phyloP scores from a whole-genome alignment of 352 stramenopile species.

The Elongisporangium anandrum region DNA sequence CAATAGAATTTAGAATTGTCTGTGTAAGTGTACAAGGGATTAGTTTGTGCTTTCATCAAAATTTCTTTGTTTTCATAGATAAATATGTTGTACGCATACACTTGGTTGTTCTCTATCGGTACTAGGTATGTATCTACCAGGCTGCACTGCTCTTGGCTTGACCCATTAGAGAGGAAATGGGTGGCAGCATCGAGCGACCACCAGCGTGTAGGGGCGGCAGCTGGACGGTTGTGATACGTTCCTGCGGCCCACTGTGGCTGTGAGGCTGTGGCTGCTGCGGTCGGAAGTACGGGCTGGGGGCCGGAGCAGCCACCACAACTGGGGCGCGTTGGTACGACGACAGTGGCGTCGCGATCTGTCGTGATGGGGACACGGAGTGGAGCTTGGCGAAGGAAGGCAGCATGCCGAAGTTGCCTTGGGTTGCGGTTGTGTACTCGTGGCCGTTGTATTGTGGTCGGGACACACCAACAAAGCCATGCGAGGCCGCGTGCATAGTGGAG shows the following conservation, averaged over 20 bases:
- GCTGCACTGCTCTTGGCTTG: constrained; percentile 5
- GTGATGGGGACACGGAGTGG: neutral
- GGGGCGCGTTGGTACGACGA: neutral
- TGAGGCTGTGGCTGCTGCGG: neutral
- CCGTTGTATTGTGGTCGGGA: neutral
- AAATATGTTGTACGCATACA: neutral
- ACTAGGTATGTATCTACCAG: neutral
- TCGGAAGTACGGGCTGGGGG: constrained; percentile 3
- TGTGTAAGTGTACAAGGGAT: no score
- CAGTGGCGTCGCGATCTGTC: neutral
- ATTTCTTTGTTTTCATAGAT: neutral
- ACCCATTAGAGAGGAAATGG: constrained; percentile 47
- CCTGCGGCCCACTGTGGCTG: neutral
- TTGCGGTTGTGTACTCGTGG: neutral
- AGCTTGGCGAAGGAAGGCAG: neutral
- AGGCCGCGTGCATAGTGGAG: neutral
- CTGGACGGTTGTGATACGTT: constrained; percentile 1
- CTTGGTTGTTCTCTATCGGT: neutral
- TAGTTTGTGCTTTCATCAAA: neutral
- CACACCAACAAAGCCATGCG: neutral
- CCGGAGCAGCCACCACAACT: neutral
- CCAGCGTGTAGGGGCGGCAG: constrained; percentile 36
- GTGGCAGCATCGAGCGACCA: constrained; percentile 29
- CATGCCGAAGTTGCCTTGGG: neutral
- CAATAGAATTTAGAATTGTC: no score